Evolutionary conservation across 1,284 basidiomycete genomes (phyloP), one percentile per base, ranked within the genome.

Genomic region (Fomitopsis pinicola): DNA sequence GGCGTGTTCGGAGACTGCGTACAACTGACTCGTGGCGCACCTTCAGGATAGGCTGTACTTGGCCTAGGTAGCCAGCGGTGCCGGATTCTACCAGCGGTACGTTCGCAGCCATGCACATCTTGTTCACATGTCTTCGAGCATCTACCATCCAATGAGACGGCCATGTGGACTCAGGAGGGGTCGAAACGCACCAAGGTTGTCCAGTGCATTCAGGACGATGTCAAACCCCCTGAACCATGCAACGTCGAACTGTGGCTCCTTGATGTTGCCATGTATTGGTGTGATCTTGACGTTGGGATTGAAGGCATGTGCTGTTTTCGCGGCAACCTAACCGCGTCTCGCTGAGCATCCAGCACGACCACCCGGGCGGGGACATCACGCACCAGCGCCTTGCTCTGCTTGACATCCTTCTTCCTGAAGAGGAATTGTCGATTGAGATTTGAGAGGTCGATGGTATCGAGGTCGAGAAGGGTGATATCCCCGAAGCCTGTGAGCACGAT

Each of bases 361-460:
- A 26, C 15, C 15, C 15, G 15, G 33, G 46, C 4, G 33, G 26
- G 50, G 33, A 44, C 19, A 17, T 1, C 10, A 62, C 72, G 60
- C 62, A 92, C 94, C 73, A 97, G 72, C 7, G 96, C 91, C 78
- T 99, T 99, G 68, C 95, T 91, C 72, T 98, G 92, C 71, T 97
- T 97, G 63, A 99, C 94, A 72, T 98, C 96, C 69, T 96, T 96
- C 77, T 98, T 98, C 65, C 88, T 87, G 78, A 99, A 99, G 42
- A 99, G 80, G 76, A 99, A 99, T 72, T 99, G 97, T 26, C 97
- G 86, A 73, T 99, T 99, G 58, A 99, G 81, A 74, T 99, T 99
- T 58, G 95, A 98, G 36, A 99, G 83, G 82, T 99, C 97, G 75
- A 99, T 99, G 7, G 97, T 99, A 77, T 99, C 97, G 63, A 99